phyloP scores from a whole-genome alignment of 805 yeast genomes.

The Kurtzmaniella cleridarum region DNA sequence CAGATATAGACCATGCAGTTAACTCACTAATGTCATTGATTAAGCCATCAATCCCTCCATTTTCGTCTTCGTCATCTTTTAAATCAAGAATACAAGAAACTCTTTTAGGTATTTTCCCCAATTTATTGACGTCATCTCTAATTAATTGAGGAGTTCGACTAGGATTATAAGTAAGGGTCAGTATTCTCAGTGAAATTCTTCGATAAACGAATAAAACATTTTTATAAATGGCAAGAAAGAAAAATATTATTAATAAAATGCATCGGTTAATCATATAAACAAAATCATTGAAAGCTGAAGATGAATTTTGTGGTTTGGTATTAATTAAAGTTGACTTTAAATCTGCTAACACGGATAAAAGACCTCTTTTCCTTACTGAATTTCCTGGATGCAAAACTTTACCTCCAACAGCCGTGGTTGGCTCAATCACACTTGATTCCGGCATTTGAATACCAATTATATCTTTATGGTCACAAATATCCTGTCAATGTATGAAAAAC shows the following conservation, averaged over 20 bases:
- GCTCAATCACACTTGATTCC: too few species aligned
- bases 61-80: slow-evolving; percentile 74
- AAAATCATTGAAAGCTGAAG: slow-evolving; percentile 1
- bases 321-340: neutral
- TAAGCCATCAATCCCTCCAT: slow-evolving; percentile 83
- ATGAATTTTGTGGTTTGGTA: neutral
- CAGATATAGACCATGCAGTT: slow-evolving; percentile 81
- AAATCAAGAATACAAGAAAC: slow-evolving; percentile 71
- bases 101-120: slow-evolving; percentile 72
- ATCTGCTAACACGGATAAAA: neutral
- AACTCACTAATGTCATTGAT: slow-evolving; percentile 73
- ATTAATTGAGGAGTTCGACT: slow-evolving; percentile 79
- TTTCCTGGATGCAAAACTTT: neutral
- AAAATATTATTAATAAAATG: slow-evolving; percentile 47
- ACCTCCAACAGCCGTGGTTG: neutral
- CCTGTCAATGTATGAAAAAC: too few species aligned
- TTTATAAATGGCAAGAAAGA: slow-evolving; percentile 52
- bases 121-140: slow-evolving; percentile 69
- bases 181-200: slow-evolving; percentile 48
- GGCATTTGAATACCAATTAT: too few species aligned
- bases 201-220: slow-evolving; percentile 48
- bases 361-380: neutral
- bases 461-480: too few species aligned
- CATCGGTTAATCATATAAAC: slow-evolving; percentile 39
- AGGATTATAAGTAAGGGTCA: slow-evolving; percentile 59